Evolutionary conservation across 495 filamentous ascomycete species (phyloP).

Genomic region (Aspergillus ellipticus): DNA sequence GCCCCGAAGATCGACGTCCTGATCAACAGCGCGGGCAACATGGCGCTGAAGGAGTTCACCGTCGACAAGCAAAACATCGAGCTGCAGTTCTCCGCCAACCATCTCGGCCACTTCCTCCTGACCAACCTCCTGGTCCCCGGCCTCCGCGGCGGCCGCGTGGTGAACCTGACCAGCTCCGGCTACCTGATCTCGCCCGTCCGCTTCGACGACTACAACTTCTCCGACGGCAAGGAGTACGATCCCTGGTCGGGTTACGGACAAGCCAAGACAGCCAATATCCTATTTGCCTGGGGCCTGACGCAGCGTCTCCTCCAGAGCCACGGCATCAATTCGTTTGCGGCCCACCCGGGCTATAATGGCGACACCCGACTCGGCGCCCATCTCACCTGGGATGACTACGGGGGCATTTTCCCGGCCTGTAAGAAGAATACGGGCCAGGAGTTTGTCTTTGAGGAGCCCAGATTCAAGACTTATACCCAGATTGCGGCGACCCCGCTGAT

Average conservation of each 20-base stretch:
- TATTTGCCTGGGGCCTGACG: neutral
- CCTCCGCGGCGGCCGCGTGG: neutral
- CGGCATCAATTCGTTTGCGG: neutral
- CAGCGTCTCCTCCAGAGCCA: neutral
- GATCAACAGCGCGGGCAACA: conserved; percentile 1
- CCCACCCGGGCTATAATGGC: neutral
- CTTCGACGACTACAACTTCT: conserved; percentile 1
- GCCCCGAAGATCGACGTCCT: conserved; percentile 3
- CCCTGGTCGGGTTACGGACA: conserved; percentile 1
- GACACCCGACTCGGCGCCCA: neutral
- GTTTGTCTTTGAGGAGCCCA: neutral
- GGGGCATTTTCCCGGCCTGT: neutral
- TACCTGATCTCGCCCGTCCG: neutral
- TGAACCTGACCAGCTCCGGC: conserved; percentile 1
- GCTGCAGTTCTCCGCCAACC: neutral
- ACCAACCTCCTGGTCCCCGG: neutral
- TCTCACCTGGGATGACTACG: neutral
- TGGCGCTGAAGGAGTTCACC: conserved; percentile 1
- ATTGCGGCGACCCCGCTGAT: neutral
- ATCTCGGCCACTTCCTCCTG: neutral
- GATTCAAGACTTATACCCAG: neutral
- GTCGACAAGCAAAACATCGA: conserved; percentile 1
- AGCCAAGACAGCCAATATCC: neutral
- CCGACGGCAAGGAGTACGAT: neutral
- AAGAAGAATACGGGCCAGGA: neutral